Percentiles rank a stretch among this genome's conserved stretches.
phyloP scores from a whole-genome alignment of 345 rosid genomes.

The Noccaea caerulescens region DNA sequence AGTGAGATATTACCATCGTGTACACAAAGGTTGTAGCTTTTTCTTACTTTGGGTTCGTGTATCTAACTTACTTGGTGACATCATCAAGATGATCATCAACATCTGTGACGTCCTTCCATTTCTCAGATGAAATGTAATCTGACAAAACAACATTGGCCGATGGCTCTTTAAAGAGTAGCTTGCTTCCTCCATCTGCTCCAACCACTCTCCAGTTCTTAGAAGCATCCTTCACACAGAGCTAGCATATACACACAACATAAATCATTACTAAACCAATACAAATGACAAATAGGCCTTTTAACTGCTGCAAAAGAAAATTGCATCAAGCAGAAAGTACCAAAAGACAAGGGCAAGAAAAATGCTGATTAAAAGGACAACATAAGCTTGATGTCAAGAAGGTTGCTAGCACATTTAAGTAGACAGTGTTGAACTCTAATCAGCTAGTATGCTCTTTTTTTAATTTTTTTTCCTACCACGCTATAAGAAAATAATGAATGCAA shows the following conservation, averaged over 20 bases:
- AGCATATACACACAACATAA: slow-evolving; percentile 19
- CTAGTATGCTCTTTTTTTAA: background rate
- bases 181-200: slow-evolving; percentile 70
- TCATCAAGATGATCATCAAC: slow-evolving; percentile 96
- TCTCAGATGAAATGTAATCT: slow-evolving; percentile 75
- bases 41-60: background rate
- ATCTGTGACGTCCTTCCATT: slow-evolving; percentile 84
- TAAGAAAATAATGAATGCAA: background rate
- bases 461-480: too few relatives aligned
- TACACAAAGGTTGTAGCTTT: slow-evolving; percentile 19
- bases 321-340: slow-evolving; percentile 14
- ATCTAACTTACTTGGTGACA: slow-evolving; percentile 68
- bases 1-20: slow-evolving; percentile 22
- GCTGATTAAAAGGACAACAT: slow-evolving; percentile 1
- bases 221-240: slow-evolving; percentile 86
- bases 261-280: background rate
- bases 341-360: background rate
- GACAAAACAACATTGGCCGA: slow-evolving; percentile 68
- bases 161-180: slow-evolving; percentile 73
- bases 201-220: slow-evolving; percentile 85
- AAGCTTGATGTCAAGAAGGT: slow-evolving; percentile 2
- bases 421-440: slow-evolving; percentile 3
- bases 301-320: slow-evolving; percentile 1
- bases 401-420: slow-evolving; percentile 23
- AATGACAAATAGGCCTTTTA: background rate